Conservation (phyloP, 2,329 filamentous ascomycete genomes). For the Xylariomycetidae sp. region DNA sequence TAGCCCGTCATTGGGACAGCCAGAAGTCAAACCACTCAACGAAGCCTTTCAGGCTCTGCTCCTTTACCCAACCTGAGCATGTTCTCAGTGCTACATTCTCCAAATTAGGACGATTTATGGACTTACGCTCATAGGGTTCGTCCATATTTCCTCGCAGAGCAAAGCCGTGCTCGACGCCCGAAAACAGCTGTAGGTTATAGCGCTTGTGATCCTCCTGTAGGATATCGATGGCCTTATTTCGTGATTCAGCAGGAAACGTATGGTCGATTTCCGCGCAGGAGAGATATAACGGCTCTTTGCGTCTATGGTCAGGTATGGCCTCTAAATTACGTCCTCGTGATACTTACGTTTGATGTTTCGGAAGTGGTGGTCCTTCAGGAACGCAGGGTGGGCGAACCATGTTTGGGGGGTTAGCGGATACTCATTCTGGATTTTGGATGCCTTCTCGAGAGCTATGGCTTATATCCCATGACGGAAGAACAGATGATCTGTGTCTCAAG, state of each 20-base stretch:
- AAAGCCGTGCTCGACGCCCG: conserved; percentile 59
- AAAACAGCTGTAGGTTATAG: conserved; percentile 62
- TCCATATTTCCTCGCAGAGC: conserved; percentile 51
- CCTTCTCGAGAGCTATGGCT: too few relatives aligned
- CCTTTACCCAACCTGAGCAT: conserved; percentile 29
- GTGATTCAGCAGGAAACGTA: conserved; percentile 33
- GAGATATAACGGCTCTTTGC: conserved; percentile 36
- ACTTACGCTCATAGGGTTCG: conserved; percentile 35
- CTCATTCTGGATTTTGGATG: too few relatives aligned
- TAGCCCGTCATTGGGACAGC: conserved; percentile 11
- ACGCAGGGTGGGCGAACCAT: conserved; percentile 47
- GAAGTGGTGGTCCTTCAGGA: conserved; percentile 44
- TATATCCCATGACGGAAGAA: too few relatives aligned
- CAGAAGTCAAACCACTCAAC: conserved; percentile 26
- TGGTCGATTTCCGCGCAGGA: conserved; percentile 42
- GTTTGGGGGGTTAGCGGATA: too few relatives aligned
- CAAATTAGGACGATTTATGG: background rate
- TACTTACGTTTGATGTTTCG: conserved; percentile 30
- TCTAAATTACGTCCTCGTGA: too few relatives aligned
- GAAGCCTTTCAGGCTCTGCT: conserved; percentile 24
- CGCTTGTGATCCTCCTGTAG: conserved; percentile 34
- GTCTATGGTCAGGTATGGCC: background rate
- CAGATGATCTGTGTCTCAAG: too few relatives aligned
- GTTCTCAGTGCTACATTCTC: too few relatives aligned
- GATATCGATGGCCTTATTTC: conserved; percentile 38